Conservation (phyloP, 331 rosid species). For the Dryas integrifolia region DNA sequence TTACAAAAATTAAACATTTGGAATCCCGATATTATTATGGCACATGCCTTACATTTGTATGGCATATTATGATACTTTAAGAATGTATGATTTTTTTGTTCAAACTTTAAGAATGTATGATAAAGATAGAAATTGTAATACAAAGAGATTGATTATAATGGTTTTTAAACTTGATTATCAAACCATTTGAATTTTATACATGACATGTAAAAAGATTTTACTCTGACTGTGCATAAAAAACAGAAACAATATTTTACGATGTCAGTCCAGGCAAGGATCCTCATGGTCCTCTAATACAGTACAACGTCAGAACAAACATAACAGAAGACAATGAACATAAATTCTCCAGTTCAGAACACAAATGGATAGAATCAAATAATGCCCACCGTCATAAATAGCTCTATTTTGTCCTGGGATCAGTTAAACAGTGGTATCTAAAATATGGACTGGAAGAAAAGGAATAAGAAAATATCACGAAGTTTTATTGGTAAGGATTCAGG, state of each 20-base stretch:
- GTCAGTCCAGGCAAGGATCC: constrained; percentile 8
- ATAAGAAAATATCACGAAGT: constrained; percentile 32
- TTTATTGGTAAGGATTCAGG: constrained; percentile 46
- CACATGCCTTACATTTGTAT: background rate
- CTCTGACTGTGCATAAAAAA: background rate
- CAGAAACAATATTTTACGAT: constrained; percentile 1
- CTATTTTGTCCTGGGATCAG: constrained; percentile 37
- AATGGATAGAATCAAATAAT: constrained; percentile 27
- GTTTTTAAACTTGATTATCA: background rate
- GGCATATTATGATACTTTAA: background rate
- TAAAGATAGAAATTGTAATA: background rate
- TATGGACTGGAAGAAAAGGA: constrained; percentile 8
- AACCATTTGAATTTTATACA: background rate
- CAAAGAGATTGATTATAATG: background rate
- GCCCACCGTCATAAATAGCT: constrained; percentile 27
- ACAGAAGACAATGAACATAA: constrained; percentile 26
- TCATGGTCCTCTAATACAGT: constrained; percentile 26
- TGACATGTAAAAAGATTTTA: background rate
- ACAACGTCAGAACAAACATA: constrained; percentile 34
- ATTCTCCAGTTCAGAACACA: constrained; percentile 22
- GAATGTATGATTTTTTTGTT: background rate
- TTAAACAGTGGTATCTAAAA: constrained; percentile 27
- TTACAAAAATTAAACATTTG: no score
- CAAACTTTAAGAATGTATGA: background rate
- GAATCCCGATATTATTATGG: no score